phyloP scores from a whole-genome alignment of 176 grass and related monocot species.

The Themeda triandra region DNA sequence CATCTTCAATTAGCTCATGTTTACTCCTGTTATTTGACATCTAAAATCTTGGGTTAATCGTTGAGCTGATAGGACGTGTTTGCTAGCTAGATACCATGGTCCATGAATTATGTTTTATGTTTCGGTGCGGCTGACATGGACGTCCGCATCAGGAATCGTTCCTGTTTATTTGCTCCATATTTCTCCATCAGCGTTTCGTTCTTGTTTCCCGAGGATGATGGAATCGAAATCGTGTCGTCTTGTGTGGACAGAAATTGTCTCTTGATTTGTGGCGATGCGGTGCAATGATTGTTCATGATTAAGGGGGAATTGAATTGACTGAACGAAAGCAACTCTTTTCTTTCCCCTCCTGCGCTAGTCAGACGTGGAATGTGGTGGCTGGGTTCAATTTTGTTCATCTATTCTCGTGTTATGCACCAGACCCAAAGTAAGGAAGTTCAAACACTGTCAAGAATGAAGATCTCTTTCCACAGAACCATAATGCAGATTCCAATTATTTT shows the following conservation, averaged over 20 bases:
- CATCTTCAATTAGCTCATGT: neutral
- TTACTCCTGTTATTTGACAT: neutral
- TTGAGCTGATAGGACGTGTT: neutral
- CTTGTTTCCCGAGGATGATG: neutral
- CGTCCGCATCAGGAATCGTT: neutral
- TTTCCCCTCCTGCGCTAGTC: no score
- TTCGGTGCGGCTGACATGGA: neutral
- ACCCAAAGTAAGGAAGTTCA: no score
- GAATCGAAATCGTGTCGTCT: neutral
- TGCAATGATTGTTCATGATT: conserved; percentile 9
- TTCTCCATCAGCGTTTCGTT: neutral
- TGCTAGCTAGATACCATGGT: neutral
- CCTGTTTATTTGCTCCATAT: neutral
- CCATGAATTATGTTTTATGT: neutral
- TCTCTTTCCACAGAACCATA: no score
- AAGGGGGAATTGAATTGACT: neutral
- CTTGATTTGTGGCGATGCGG: neutral
- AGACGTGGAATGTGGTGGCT: no score
- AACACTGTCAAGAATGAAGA: no score
- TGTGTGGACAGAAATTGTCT: neutral
- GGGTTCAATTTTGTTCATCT: neutral
- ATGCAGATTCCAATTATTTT: no score
- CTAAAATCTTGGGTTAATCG: neutral
- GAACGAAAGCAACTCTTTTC: neutral
- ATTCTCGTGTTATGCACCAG: neutral